Evolutionary conservation across 495 filamentous ascomycete genomes (phyloP).

Genomic region (Aspergillus bridgeri): DNA sequence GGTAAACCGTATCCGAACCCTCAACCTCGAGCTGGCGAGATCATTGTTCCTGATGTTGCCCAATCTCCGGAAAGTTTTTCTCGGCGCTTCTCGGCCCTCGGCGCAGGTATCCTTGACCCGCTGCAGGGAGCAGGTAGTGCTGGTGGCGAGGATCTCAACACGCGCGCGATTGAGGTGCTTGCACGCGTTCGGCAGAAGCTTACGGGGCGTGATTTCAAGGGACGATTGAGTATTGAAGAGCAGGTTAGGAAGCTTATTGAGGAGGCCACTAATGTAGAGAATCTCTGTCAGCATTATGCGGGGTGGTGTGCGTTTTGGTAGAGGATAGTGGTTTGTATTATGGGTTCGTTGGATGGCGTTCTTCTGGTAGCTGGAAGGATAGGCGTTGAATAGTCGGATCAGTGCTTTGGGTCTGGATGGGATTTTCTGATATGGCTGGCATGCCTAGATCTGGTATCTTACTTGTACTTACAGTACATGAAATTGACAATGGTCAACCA

Average conservation of each 20-base stretch:
- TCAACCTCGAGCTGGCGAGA: slow-evolving; percentile 41
- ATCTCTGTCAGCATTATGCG: slow-evolving; percentile 98
- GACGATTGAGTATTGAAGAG: slow-evolving; percentile 80
- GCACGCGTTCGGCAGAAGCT: slow-evolving; percentile 94
- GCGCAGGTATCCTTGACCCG: slow-evolving; percentile 50
- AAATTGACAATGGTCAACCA: no score
- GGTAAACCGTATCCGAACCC: slow-evolving; percentile 70
- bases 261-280: slow-evolving; percentile 94
- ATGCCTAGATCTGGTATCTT: no score
- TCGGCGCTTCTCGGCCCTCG: slow-evolving; percentile 46
- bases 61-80: slow-evolving; percentile 44
- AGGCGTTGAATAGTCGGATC: no score
- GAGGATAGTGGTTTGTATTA: no score
- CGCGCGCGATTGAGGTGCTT: slow-evolving; percentile 85
- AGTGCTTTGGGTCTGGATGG: no score
- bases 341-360: neutral
- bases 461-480: no score
- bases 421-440: no score
- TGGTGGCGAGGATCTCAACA: slow-evolving; percentile 69
- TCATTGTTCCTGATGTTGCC: slow-evolving; percentile 22
- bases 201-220: slow-evolving; percentile 66
- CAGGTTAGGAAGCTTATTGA: slow-evolving; percentile 92
- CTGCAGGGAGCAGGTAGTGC: slow-evolving; percentile 48
- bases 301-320: slow-evolving; percentile 95
- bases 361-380: no score